Base-by-base conservation (phyloP, 1,139 yeast genomes). In the Kazachstania sp. region DNA sequence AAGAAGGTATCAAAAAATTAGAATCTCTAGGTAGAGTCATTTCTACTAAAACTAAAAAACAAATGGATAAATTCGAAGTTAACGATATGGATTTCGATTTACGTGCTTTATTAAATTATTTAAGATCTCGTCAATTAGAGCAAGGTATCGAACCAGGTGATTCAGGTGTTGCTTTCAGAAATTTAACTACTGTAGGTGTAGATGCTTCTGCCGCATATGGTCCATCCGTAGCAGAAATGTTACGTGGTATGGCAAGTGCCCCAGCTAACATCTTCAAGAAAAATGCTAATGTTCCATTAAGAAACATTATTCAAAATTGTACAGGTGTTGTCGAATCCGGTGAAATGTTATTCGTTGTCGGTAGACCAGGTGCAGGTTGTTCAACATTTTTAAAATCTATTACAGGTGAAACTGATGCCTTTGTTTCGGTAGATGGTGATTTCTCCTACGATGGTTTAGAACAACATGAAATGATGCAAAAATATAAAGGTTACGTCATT, bases 361-460 rank as follows among this genome's bases (percentile, higher is more conserved):
- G 85, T 45, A 72, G 82, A 54, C 84, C 85, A 7, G 86, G 85
- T 50, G 77, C 84, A 18, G 85, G 85, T 47, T 79, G 85, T 59
- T 71, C 83, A 4, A 73, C 83, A 12, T 68, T 79, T 35, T 67
- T 80, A 56, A 75, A 77, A 56, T 67, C 80, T 40, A 54, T 78
- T 41, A 73, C 81, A 45, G 83, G 83, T 52, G 78, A 75, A 53
- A 70, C 69, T 26, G 66, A 65, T 34, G 69, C 68, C 43, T 70
- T 72, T 52, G 66, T 65, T 34, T 66, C 63, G 28, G 71, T 71
- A 13, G 63, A 61, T 39, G 75, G 76, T 56, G 73, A 72, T 18
- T 62, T 78, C 40, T 62, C 67, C n/a, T 79, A 76, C 57, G 81
- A 78, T 59, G 81, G 82, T 39, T 61, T 76, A 40, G 58, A 66